Percentiles rank a stretch among this genome's conserved stretches.
These are phyloP conservation scores for Nicotiana knightiana DNA, from an alignment of 257 asterid species.

Conservation along the genomic window DNA sequence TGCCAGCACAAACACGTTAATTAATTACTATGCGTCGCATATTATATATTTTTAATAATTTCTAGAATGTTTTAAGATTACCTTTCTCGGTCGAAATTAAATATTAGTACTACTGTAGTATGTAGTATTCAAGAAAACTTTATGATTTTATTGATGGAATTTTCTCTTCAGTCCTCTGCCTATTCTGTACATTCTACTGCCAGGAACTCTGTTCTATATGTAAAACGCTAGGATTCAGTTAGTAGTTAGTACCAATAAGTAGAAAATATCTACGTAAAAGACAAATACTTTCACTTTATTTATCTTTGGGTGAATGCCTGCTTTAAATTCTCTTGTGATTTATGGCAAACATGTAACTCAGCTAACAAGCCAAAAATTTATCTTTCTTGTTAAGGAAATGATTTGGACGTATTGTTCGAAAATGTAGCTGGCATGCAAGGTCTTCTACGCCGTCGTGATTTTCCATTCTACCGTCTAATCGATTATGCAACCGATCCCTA, in stretches of 20 bases:
- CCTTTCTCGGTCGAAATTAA: not conserved
- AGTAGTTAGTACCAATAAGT: not conserved
- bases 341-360: not conserved
- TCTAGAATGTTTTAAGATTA: not conserved
- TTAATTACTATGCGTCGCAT: not conserved
- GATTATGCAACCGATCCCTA: constrained; percentile 10
- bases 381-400: not conserved
- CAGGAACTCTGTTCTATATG: not conserved
- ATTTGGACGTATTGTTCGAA: not conserved
- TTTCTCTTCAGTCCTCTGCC: not conserved
- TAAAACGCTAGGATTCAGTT: not conserved
- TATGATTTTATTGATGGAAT: too few relatives aligned
- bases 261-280: not conserved
- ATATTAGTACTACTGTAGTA: not conserved
- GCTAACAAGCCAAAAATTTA: not conserved
- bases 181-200: not conserved
- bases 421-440: constrained; percentile 27
- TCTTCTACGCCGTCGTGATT: constrained; percentile 24
- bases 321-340: not conserved
- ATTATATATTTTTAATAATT: too few relatives aligned
- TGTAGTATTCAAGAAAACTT: not conserved
- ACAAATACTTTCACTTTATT: not conserved
- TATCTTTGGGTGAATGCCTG: not conserved
- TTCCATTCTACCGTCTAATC: constrained; percentile 18
- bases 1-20: not conserved